These are phyloP conservation scores for Scolecobasidium constrictum DNA, from an alignment of 2,329 filamentous ascomycete genomes.

Conservation along the genomic window DNA sequence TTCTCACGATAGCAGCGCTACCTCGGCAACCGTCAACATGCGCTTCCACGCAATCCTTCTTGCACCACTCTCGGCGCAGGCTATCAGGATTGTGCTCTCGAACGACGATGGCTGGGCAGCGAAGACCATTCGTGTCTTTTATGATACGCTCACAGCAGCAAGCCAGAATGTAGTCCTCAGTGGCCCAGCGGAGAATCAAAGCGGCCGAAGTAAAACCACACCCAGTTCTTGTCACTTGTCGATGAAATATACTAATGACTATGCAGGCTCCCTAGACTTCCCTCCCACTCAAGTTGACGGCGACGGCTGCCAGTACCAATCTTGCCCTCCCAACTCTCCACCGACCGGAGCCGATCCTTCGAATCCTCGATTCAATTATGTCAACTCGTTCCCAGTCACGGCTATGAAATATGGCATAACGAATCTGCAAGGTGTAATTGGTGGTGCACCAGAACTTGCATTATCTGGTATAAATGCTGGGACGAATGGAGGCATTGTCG, in stretches of 20 bases:
- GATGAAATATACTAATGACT: too few species aligned
- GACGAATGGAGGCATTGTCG: slow-evolving; percentile 45
- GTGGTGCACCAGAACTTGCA: slow-evolving; percentile 48
- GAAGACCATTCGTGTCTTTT: slow-evolving; percentile 51
- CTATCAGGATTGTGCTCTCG: background rate
- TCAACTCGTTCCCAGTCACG: slow-evolving; percentile 60
- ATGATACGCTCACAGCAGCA: slow-evolving; percentile 42
- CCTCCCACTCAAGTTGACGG: slow-evolving; percentile 12
- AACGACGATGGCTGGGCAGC: slow-evolving; percentile 71
- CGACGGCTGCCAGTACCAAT: slow-evolving; percentile 47
- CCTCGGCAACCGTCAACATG: too few species aligned
- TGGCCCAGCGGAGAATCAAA: slow-evolving; percentile 55
- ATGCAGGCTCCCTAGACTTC: slow-evolving; percentile 41
- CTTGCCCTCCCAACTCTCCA: slow-evolving; percentile 47
- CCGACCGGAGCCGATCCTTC: slow-evolving; percentile 46
- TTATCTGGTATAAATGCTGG: slow-evolving; percentile 54
- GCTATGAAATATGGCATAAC: slow-evolving; percentile 53
- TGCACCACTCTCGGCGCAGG: background rate
- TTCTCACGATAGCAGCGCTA: too few species aligned
- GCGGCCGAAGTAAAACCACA: slow-evolving; percentile 43
- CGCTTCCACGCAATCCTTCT: background rate
- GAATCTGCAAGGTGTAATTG: slow-evolving; percentile 43
- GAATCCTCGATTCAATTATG: slow-evolving; percentile 54
- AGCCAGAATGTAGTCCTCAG: slow-evolving; percentile 55
- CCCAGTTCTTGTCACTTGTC: too few species aligned